phyloP scores from a whole-genome alignment of 2,329 filamentous ascomycete genomes.

The Nannizzia gypsea region DNA sequence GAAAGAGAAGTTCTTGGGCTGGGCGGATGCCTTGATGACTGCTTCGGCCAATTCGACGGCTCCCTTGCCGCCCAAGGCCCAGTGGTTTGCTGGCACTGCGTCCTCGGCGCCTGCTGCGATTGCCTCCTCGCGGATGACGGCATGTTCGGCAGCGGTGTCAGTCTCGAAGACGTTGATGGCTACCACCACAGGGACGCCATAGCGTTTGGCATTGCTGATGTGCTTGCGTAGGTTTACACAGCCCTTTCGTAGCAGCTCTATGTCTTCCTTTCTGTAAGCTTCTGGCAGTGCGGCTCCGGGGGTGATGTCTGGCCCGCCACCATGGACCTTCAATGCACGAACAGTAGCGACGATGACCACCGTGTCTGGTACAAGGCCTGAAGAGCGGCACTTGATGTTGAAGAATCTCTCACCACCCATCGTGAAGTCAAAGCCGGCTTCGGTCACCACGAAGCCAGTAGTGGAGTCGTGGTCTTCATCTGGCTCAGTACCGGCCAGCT shows the following conservation, averaged over 20 bases:
- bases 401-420: conserved; percentile 99
- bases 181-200: conserved; percentile 87
- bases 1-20: conserved; percentile 77
- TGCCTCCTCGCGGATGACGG: conserved; percentile 79
- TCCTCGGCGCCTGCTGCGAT: conserved; percentile 87
- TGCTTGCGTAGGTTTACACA: conserved; percentile 95
- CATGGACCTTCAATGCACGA: conserved; percentile 90
- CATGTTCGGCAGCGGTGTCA: conserved; percentile 84
- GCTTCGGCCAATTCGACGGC: conserved; percentile 79
- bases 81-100: conserved; percentile 89
- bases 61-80: conserved; percentile 86
- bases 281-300: conserved; percentile 74
- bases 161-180: conserved; percentile 95
- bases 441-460: conserved; percentile 87
- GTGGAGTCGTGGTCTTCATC: conserved; percentile 76
- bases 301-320: conserved; percentile 84
- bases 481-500: conserved; percentile 85
- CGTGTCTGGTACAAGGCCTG: conserved; percentile 81
- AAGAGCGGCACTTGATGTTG: conserved; percentile 98
- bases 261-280: conserved; percentile 86
- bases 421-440: conserved; percentile 97
- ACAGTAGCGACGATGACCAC: conserved; percentile 94
- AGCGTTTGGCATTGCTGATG: conserved; percentile 76
- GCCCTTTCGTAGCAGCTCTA: conserved; percentile 77
- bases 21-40: conserved; percentile 69